Percentiles rank a stretch among this genome's conserved stretches.
These are phyloP conservation scores for Penicillium cataractarum DNA, from an alignment of 495 filamentous ascomycete genomes.

Conservation along the genomic window DNA sequence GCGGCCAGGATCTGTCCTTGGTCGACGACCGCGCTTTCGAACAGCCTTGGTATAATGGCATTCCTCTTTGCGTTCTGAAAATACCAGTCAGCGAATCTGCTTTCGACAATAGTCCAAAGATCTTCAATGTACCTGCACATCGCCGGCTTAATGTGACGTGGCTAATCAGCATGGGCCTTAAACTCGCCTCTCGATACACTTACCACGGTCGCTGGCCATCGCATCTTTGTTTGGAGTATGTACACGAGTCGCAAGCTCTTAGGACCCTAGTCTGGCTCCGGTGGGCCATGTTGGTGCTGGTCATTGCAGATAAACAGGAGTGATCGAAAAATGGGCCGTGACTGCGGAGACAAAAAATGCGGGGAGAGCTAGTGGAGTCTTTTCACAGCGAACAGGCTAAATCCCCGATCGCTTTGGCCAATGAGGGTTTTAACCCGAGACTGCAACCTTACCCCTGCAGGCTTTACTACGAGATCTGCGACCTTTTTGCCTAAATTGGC, in stretches of 20 bases:
- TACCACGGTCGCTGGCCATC: constrained; percentile 26
- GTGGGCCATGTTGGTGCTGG: constrained; percentile 2
- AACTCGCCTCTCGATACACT: background rate
- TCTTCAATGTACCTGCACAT: constrained; percentile 17
- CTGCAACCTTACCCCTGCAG: background rate
- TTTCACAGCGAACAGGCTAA: background rate
- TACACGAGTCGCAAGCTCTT: constrained; percentile 24
- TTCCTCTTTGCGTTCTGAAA: constrained; percentile 17
- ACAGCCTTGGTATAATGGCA: constrained; percentile 24
- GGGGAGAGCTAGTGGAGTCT: constrained; percentile 5
- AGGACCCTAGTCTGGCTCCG: constrained; percentile 17
- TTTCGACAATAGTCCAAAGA: background rate
- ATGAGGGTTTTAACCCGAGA: background rate
- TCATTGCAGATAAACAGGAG: constrained; percentile 8
- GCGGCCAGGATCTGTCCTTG: constrained; percentile 8
- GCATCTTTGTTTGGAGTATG: constrained; percentile 23
- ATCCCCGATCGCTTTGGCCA: background rate
- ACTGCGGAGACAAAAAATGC: constrained; percentile 19
- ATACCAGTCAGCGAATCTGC: background rate
- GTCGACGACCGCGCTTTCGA: constrained; percentile 25
- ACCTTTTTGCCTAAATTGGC: background rate
- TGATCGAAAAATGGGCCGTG: constrained; percentile 9
- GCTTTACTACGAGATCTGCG: no score
- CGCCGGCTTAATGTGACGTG: constrained; percentile 13
- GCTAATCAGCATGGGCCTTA: background rate